Percentiles rank a stretch among this genome's conserved stretches.
Evolutionary conservation across 2,329 filamentous ascomycete genomes (phyloP).

Genomic region (Ploettnerulaceae sp.): DNA sequence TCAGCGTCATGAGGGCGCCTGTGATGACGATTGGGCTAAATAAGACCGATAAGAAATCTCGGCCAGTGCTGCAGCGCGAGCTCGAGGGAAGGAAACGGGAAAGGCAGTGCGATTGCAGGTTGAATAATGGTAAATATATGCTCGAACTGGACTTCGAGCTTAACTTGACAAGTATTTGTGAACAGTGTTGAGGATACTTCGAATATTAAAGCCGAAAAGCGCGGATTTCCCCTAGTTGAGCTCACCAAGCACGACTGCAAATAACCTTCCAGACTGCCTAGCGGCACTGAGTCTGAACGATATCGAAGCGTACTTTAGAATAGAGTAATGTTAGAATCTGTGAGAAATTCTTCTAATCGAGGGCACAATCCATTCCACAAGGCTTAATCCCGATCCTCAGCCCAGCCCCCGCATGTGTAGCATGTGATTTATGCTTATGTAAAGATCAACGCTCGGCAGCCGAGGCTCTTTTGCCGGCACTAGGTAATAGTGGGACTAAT

Average conservation of each 20-base stretch:
- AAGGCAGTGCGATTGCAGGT: no score
- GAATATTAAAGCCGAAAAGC: slow-evolving; percentile 1
- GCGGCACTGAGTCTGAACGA: background rate
- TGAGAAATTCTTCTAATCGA: no score
- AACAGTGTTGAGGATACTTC: no score
- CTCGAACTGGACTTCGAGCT: no score
- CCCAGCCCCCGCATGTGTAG: no score
- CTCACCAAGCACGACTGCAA: background rate
- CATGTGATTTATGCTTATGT: no score
- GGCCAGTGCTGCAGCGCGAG: background rate
- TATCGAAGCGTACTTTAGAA: no score
- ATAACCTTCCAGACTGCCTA: background rate
- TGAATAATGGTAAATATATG: no score
- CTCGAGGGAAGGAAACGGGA: background rate
- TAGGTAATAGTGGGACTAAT: no score
- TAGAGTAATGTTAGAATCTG: no score
- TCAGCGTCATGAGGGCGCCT: background rate
- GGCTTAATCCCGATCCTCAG: background rate
- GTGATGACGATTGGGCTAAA: background rate
- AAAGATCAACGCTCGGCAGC: background rate
- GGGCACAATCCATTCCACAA: background rate
- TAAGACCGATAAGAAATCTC: background rate
- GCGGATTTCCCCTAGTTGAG: background rate
- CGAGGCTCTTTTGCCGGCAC: background rate
- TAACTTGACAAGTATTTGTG: no score